phyloP scores from a whole-genome alignment of 2,329 filamentous ascomycete genomes.

The Scopulariopsis brevicaulis region DNA sequence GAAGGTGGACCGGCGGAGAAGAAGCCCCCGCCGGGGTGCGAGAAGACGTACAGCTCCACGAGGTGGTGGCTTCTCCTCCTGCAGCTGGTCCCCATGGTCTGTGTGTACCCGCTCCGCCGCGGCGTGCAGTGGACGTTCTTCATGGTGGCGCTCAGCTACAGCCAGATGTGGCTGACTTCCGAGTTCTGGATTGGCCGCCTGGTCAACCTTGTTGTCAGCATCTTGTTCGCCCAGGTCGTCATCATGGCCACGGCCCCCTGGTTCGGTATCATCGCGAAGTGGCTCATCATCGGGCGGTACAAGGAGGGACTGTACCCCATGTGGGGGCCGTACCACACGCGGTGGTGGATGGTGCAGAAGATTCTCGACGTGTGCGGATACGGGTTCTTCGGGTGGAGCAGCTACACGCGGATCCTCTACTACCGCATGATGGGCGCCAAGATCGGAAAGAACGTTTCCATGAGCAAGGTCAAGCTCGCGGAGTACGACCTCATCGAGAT shows the following conservation, averaged over 20 bases:
- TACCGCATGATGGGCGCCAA: constrained; percentile 39
- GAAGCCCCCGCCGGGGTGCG: constrained; percentile 18
- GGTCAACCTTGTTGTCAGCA: constrained; percentile 32
- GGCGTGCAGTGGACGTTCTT: constrained; percentile 41
- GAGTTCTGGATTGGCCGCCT: constrained; percentile 29
- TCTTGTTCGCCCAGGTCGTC: constrained; percentile 27
- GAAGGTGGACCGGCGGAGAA: constrained; percentile 3
- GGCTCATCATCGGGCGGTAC: constrained; percentile 41
- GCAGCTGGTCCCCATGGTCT: constrained; percentile 35
- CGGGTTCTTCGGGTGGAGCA: constrained; percentile 29
- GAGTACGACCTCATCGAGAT: constrained; percentile 47
- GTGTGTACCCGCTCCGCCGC: constrained; percentile 38
- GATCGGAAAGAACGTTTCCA: constrained; percentile 37
- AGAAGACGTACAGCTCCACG: constrained; percentile 33
- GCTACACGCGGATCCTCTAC: constrained; percentile 29
- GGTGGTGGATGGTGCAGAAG: constrained; percentile 49
- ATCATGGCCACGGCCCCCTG: constrained; percentile 28
- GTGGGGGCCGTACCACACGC: constrained; percentile 46
- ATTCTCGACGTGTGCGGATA: constrained; percentile 33
- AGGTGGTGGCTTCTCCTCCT: constrained; percentile 33
- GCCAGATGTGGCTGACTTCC: constrained; percentile 25
- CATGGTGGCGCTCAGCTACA: constrained; percentile 30
- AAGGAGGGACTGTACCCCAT: constrained; percentile 43
- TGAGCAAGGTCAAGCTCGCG: constrained; percentile 31
- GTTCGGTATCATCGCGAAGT: constrained; percentile 38